phyloP scores from a whole-genome alignment of 169 alveolate species.

The Cryptosporidium ubiquitum region DNA sequence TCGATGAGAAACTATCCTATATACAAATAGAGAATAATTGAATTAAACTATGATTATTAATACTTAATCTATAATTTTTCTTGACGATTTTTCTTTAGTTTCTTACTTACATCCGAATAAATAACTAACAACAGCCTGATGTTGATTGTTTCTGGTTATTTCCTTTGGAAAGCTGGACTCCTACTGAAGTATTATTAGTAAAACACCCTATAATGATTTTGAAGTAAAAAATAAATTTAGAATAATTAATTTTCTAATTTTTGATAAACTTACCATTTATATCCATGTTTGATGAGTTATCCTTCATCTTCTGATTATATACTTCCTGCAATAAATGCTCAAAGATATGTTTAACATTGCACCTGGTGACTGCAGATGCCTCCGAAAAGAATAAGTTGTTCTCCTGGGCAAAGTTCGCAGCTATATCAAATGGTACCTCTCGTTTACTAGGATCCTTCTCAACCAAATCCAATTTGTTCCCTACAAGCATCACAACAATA shows the following conservation, averaged over 20 bases:
- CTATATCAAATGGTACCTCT: constrained; percentile 87
- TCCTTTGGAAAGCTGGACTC: constrained; percentile 48
- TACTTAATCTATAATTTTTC: not conserved
- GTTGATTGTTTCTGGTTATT: constrained; percentile 25
- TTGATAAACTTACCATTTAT: constrained; percentile 52
- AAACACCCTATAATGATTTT: constrained; percentile 51
- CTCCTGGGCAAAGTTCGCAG: constrained; percentile 90
- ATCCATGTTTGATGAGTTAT: constrained; percentile 43
- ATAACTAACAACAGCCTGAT: constrained; percentile 33
- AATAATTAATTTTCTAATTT: not conserved
- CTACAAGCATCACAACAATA: constrained; percentile 97
- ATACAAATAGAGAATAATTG: constrained; percentile 31
- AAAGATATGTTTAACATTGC: constrained; percentile 95
- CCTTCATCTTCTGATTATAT: constrained; percentile 76
- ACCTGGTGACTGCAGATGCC: constrained; percentile 95
- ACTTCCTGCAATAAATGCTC: constrained; percentile 93
- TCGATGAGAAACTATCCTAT: constrained; percentile 72
- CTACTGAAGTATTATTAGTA: constrained; percentile 20
- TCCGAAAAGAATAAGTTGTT: constrained; percentile 92
- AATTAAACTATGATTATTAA: not conserved
- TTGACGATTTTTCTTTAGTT: not conserved
- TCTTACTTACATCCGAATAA: not conserved
- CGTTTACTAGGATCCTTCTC: constrained; percentile 90
- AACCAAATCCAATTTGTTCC: constrained; percentile 97
- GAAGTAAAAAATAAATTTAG: not conserved